Base-by-base conservation (phyloP, 768 basidiomycete genomes). In the Trametes elegans region DNA sequence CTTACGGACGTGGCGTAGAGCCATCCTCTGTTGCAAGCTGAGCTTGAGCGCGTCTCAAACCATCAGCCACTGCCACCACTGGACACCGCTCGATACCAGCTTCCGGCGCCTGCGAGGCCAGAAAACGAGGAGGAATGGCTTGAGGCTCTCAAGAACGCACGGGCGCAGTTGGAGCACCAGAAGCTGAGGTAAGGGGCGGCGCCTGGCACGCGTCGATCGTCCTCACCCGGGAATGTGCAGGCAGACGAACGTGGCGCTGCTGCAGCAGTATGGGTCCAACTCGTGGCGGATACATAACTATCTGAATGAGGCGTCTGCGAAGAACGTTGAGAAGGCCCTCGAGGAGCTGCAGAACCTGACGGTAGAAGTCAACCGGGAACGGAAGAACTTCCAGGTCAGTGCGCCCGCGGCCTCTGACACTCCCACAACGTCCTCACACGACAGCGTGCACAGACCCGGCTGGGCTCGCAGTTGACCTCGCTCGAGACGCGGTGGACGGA, bases 271-370 rank as follows among this genome's bases (percentile, higher is more conserved):
- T 65, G 96, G 90, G 3, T 74, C 87, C 16, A 98, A 98, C 74
- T 88, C 90, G 11, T 96, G 91, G 89, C 82, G 89, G 58, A 84
- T 94, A 70, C 85, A 91, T 66, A 98, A 98, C 70, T 93, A 93
- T 65, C 76, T 90, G 28, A 73, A 94, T 21, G 93, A 96, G 68
- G 79, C 83, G 23, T 83, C 87, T 29, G 83, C 86, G 7, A 86
- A 85, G 63, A 80, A 83, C 55, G 74, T 82, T 7, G 92, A 93
- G 69, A 78, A 76, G 58, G 75, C 83, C 9, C 69, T 90, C n/a
- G 93, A 92, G 64, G 83, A 88, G 59, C 61, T 94, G 55, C 87
- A 86, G 68, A 80, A 91, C 66, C 68, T 85, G 45, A 90, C 90
- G 0, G 85, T 88, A 0, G 90, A 90, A 53, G 77, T 98, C 55